Evolutionary conservation across 805 yeast species (phyloP).

Genomic region (Tetrapisispora phaffii): DNA sequence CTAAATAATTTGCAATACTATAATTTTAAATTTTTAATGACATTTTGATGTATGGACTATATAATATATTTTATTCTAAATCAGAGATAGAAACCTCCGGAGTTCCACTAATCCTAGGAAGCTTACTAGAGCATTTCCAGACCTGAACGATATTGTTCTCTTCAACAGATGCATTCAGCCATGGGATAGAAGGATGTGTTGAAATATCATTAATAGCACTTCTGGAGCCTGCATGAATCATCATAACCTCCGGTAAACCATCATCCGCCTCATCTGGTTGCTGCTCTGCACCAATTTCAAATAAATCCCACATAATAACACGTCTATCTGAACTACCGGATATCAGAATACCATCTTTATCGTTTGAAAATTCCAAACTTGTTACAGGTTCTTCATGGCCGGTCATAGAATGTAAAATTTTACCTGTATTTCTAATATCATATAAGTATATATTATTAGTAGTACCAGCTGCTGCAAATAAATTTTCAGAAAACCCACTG

Average conservation of each 20-base stretch:
- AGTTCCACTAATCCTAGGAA: constrained; percentile 25
- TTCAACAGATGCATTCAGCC: constrained; percentile 56
- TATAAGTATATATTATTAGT: constrained; percentile 58
- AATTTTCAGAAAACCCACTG: constrained; percentile 48
- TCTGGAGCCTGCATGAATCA: constrained; percentile 92
- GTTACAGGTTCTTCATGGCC: constrained; percentile 73
- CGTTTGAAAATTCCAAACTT: constrained; percentile 67
- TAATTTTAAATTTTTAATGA: not conserved
- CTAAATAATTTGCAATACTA: not conserved
- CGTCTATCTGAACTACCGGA: constrained; percentile 72
- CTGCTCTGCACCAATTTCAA: constrained; percentile 75
- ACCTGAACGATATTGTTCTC: constrained; percentile 38
- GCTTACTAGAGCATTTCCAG: constrained; percentile 35
- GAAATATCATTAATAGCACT: constrained; percentile 64
- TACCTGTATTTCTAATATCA: constrained; percentile 45
- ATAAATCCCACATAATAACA: constrained; percentile 71
- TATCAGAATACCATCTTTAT: constrained; percentile 65
- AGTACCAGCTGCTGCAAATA: constrained; percentile 61
- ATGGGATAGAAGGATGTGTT: constrained; percentile 59
- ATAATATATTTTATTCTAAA: constrained; percentile 5
- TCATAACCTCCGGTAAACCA: constrained; percentile 77
- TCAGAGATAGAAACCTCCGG: constrained; percentile 8
- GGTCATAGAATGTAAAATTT: constrained; percentile 57
- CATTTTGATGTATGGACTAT: constrained; percentile 1
- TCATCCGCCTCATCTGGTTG: constrained; percentile 82